A percentile compares a stretch with the other conserved stretches of the same genome.
phyloP scores from a whole-genome alignment of 306 rosid genomes.

The Delonix regia region DNA sequence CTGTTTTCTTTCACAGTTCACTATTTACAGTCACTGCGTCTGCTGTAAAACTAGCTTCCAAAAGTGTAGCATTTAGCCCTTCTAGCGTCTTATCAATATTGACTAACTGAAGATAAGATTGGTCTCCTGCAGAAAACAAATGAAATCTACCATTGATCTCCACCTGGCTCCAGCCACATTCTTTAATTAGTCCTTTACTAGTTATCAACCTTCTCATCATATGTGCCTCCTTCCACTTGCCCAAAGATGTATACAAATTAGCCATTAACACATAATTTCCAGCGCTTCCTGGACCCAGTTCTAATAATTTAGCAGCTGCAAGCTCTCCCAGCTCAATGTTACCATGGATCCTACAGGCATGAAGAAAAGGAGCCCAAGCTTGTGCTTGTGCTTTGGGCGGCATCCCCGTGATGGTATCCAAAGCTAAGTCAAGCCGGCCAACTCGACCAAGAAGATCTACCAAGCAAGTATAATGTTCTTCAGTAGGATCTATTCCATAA shows the following conservation, averaged over 20 bases:
- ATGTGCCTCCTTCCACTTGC: slow-evolving; percentile 74
- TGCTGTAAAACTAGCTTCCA: slow-evolving; percentile 33
- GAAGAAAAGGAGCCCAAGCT: slow-evolving; percentile 65
- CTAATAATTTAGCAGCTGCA: slow-evolving; percentile 44
- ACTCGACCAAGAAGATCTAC: slow-evolving; percentile 71
- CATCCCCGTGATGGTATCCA: slow-evolving; percentile 59
- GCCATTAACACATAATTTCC: slow-evolving; percentile 61
- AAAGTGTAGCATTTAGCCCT: slow-evolving; percentile 34
- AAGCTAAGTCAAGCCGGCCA: slow-evolving; percentile 59
- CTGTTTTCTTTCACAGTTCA: slow-evolving; percentile 11
- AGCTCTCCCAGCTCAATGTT: slow-evolving; percentile 54
- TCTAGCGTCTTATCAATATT: slow-evolving; percentile 17
- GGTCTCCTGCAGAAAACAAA: slow-evolving; percentile 44
- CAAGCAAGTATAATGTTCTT: slow-evolving; percentile 66
- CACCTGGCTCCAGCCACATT: slow-evolving; percentile 71
- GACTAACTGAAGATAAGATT: slow-evolving; percentile 23
- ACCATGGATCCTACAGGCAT: slow-evolving; percentile 68
- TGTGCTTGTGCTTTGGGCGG: slow-evolving; percentile 55
- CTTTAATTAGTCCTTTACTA: slow-evolving; percentile 59
- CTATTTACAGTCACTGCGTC: slow-evolving; percentile 5
- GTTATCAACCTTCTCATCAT: slow-evolving; percentile 51
- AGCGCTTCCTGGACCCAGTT: slow-evolving; percentile 37
- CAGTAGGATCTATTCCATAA: slow-evolving; percentile 54
- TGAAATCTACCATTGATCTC: slow-evolving; percentile 47
- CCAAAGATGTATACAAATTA: slow-evolving; percentile 60